Evolutionary conservation across 352 stramenopile species (phyloP).

Genomic region (Pythium rhizo-oryzae): DNA sequence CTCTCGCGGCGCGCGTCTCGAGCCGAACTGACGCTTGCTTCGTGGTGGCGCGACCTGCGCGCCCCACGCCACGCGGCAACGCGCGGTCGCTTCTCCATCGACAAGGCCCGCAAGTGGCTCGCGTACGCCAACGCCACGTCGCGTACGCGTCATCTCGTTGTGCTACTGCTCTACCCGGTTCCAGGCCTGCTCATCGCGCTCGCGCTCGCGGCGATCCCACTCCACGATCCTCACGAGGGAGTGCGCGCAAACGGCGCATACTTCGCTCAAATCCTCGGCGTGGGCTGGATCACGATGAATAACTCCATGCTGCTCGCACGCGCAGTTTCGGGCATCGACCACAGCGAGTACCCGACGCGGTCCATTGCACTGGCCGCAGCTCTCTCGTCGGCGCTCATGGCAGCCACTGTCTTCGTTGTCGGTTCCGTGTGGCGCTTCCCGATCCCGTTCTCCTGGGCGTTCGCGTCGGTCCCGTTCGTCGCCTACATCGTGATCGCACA

Average conservation of each 20-base stretch:
- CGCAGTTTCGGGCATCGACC: background rate
- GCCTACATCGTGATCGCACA: conserved; percentile 1
- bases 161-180: background rate
- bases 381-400: background rate
- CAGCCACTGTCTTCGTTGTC: background rate
- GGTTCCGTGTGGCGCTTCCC: conserved; percentile 22
- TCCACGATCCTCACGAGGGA: background rate
- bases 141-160: background rate
- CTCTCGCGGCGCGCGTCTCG: background rate
- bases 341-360: background rate
- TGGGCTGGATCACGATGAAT: background rate
- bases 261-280: background rate
- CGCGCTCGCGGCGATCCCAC: background rate
- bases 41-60: background rate
- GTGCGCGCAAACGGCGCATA: background rate
- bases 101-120: background rate
- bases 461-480: background rate
- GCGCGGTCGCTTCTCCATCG: background rate
- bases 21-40: background rate
- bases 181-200: background rate
- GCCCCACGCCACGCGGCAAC: background rate
- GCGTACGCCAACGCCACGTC: background rate
- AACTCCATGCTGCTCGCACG: background rate
- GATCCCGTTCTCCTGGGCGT: conserved; percentile 12
- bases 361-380: background rate